Percentiles rank a stretch among this genome's conserved stretches.
Conservation (phyloP, 2,329 filamentous ascomycete species). For the Pseudomassariella vexata region DNA sequence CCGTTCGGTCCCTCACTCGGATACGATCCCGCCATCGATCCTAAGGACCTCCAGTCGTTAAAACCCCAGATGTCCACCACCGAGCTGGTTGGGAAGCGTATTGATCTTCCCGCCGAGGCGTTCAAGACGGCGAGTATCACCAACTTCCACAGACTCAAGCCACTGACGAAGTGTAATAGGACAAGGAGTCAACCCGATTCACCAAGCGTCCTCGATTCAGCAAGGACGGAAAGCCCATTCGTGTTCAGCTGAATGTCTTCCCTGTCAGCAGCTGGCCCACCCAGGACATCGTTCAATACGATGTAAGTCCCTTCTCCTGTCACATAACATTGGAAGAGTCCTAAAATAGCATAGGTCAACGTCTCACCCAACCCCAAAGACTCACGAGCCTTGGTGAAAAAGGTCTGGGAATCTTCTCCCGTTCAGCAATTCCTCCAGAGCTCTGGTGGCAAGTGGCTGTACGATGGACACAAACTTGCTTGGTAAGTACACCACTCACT, state of each 20-base stretch:
- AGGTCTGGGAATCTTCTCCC: constrained; percentile 64
- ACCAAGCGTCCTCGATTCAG: constrained; percentile 51
- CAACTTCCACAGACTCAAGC: too few relatives aligned
- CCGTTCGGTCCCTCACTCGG: constrained; percentile 5
- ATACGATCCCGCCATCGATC: constrained; percentile 22
- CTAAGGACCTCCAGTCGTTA: constrained; percentile 1
- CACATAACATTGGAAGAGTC: background rate
- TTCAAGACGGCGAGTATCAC: constrained; percentile 34
- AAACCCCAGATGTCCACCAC: constrained; percentile 10
- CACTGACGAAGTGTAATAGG: too few relatives aligned
- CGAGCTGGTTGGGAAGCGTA: constrained; percentile 34
- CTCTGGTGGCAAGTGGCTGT: constrained; percentile 55
- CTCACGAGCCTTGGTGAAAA: constrained; percentile 58
- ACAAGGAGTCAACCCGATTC: constrained; percentile 24
- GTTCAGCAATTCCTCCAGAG: constrained; percentile 51
- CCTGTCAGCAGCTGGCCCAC: constrained; percentile 55
- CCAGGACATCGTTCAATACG: constrained; percentile 72
- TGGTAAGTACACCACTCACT: constrained; percentile 53
- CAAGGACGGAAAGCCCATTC: constrained; percentile 44
- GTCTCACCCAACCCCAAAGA: constrained; percentile 58
- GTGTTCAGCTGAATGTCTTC: constrained; percentile 68
- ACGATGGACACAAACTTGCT: constrained; percentile 78
- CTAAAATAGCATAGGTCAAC: constrained; percentile 45
- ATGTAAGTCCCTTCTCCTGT: constrained; percentile 51
- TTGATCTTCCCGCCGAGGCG: constrained; percentile 55